Evolutionary conservation across 345 rosid species (phyloP), one percentile per base, ranked within the genome.

Genomic region (Gossypium mustelinum): DNA sequence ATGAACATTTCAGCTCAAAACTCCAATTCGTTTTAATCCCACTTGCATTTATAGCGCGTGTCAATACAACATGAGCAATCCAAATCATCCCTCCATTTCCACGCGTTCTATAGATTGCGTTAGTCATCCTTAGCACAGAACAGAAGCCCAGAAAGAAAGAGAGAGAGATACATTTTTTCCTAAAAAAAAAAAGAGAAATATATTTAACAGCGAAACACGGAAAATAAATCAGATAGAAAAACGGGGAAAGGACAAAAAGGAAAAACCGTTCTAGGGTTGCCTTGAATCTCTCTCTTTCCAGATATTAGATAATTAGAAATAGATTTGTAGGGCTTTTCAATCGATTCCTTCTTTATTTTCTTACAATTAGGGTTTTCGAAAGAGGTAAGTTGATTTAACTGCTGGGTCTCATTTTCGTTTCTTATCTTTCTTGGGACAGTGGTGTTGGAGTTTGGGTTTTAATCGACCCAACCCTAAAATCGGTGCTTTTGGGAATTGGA

Each of bases 251-350:
- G 12, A 11, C 11, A 70, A 52, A 66, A 45, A 18, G 80, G 75
- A 89, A 83, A 87, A 83, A 87, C 41, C 41, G 87, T 81, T 87
- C 86, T 89, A 86, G 93, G 93, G 91, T 84, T 86, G 69, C 77
- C 83, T 83, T 41, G 80, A 47, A 85, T 80, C 83, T 82, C 81
- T 76, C 73, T 62, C 43, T 64, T 34, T 34, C 50, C 1, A 39
- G 25, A 22, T 11, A 58, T n/a, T 17, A 66, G 66, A 11, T 63
- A n/a, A 64, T 3, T 44, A 47, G 5, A 57, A 48, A 24, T 41
- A 58, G 12, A 11, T 47, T 11, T 47, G 12, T 64, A 16, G 41
- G 41, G 41, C 41, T 34, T 34, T 34, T 34, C 41, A 34, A 34
- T 34, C 75, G 65, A 65, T 47, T 41, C 29, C 24, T 52, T 48